Evolutionary conservation across 1,139 yeast genomes (phyloP).

Genomic region (Candida labiduridarum): DNA sequence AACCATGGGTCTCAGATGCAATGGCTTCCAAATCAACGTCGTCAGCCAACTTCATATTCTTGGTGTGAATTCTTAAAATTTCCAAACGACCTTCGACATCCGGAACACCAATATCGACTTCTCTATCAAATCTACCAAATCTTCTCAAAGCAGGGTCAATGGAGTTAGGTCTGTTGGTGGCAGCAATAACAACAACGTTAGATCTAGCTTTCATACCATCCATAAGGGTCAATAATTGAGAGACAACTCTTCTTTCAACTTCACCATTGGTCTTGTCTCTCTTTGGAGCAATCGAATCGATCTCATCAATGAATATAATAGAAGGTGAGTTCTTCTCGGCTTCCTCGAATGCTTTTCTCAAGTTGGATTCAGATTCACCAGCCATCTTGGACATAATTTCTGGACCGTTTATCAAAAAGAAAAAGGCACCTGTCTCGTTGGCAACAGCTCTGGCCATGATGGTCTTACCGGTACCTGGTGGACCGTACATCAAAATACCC

Average conservation of each 20-base stretch:
- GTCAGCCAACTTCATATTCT: constrained; percentile 94
- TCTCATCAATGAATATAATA: constrained; percentile 96
- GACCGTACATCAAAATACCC: constrained; percentile 97
- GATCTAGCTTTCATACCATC: constrained; percentile 99
- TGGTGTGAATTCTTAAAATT: constrained; percentile 82
- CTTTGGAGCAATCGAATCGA: constrained; percentile 98
- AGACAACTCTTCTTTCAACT: constrained; percentile 94
- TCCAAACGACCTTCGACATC: constrained; percentile 98
- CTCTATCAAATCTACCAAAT: constrained; percentile 98
- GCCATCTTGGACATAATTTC: constrained; percentile 99
- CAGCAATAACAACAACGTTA: constrained; percentile 87
- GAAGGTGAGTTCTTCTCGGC: constrained; percentile 99
- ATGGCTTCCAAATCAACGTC: constrained; percentile 95
- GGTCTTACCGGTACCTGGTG: constrained; percentile 99
- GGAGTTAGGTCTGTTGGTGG: constrained; percentile 95
- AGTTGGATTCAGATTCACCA: constrained; percentile 96
- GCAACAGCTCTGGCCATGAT: constrained; percentile 99
- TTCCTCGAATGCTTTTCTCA: constrained; percentile 98
- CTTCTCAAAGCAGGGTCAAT: constrained; percentile 98
- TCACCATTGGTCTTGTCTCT: constrained; percentile 99
- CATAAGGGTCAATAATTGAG: constrained; percentile 95
- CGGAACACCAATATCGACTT: constrained; percentile 98
- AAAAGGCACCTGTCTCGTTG: constrained; percentile 98
- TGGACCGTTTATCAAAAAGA: constrained; percentile 98
- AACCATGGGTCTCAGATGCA: constrained; percentile 84